Percentiles rank a stretch among this genome's conserved stretches.
Evolutionary conservation across 495 filamentous ascomycete genomes (phyloP).

Genomic region (Lasiosphaeria ovina): DNA sequence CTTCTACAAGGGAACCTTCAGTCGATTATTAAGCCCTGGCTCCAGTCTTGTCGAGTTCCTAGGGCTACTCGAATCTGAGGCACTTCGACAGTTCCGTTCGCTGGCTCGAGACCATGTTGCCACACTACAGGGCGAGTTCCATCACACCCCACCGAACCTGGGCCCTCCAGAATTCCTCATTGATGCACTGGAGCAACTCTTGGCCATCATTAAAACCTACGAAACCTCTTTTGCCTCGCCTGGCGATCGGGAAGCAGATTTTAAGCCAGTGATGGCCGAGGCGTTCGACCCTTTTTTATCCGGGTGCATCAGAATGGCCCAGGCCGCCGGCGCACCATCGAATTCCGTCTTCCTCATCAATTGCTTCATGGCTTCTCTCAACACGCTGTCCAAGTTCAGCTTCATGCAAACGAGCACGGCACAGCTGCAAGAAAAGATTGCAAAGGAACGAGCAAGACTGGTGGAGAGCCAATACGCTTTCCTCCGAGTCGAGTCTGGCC

Average conservation of each 20-base stretch:
- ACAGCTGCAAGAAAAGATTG: conserved; percentile 48
- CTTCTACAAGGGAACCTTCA: conserved; percentile 87
- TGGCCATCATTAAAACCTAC: conserved; percentile 73
- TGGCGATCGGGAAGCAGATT: conserved; percentile 59
- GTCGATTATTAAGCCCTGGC: conserved; percentile 67
- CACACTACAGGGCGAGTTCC: conserved; percentile 66
- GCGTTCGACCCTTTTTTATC: conserved; percentile 84
- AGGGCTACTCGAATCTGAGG: conserved; percentile 65
- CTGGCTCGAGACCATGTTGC: conserved; percentile 75
- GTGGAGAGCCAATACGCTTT: conserved; percentile 61
- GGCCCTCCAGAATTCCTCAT: conserved; percentile 79
- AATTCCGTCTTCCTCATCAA: conserved; percentile 80
- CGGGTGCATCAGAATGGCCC: conserved; percentile 66
- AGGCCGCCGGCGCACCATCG: conserved; percentile 54
- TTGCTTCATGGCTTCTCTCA: conserved; percentile 62
- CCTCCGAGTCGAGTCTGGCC: conserved; percentile 70
- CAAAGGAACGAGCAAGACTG: conserved; percentile 44
- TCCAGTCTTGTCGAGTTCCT: conserved; percentile 71
- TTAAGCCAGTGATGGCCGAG: conserved; percentile 74
- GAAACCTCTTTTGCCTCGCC: conserved; percentile 69
- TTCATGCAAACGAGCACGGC: conserved; percentile 50
- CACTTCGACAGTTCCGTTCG: conserved; percentile 76
- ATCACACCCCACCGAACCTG: conserved; percentile 65
- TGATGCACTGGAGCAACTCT: conserved; percentile 73
- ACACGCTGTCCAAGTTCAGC: conserved; percentile 49